These are phyloP conservation scores for Chrysosphaeria jannelii DNA, from an alignment of 2,329 filamentous ascomycete genomes.

Conservation along the genomic window DNA sequence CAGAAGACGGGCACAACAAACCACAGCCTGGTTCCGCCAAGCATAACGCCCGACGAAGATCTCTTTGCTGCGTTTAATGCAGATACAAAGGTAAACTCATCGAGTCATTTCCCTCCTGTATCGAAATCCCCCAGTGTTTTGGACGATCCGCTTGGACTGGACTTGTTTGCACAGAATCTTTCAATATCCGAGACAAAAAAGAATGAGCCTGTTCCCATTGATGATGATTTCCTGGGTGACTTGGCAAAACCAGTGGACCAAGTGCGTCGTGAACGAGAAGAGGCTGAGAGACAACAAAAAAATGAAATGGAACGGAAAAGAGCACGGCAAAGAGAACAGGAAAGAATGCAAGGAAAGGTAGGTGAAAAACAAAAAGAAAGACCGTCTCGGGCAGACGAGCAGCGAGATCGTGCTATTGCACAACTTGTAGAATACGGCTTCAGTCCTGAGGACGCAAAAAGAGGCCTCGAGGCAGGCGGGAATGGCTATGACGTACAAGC, in stretches of 20 bases:
- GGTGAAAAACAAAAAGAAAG: too few relatives aligned
- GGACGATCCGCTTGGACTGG: slow-evolving; percentile 70
- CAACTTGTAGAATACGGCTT: slow-evolving; percentile 93
- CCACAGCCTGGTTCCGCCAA: too few relatives aligned
- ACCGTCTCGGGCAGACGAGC: too few relatives aligned
- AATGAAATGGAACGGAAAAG: slow-evolving; percentile 7
- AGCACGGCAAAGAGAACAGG: slow-evolving; percentile 2
- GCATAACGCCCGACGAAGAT: slow-evolving; percentile 33
- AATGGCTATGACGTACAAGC: slow-evolving; percentile 55
- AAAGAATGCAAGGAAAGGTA: slow-evolving; percentile 9
- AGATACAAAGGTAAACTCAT: slow-evolving; percentile 33
- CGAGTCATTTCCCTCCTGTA: slow-evolving; percentile 29
- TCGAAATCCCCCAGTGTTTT: slow-evolving; percentile 9
- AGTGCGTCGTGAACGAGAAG: slow-evolving; percentile 13
- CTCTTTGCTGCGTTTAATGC: slow-evolving; percentile 37
- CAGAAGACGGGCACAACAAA: too few relatives aligned
- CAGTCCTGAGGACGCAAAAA: slow-evolving; percentile 48
- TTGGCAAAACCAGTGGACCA: slow-evolving; percentile 33
- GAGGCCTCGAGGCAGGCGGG: slow-evolving; percentile 53
- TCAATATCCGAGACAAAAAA: slow-evolving; percentile 6
- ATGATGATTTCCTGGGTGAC: slow-evolving; percentile 35
- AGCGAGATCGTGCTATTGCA: slow-evolving; percentile 51
- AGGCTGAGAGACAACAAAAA: slow-evolving; percentile 6
- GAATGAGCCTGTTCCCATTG: too few relatives aligned
- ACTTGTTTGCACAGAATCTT: slow-evolving; percentile 19